A percentile compares a stretch with the other conserved stretches of the same genome.
Evolutionary conservation across 1,284 basidiomycete genomes (phyloP).

Genomic region (Schizopora paradoxa): DNA sequence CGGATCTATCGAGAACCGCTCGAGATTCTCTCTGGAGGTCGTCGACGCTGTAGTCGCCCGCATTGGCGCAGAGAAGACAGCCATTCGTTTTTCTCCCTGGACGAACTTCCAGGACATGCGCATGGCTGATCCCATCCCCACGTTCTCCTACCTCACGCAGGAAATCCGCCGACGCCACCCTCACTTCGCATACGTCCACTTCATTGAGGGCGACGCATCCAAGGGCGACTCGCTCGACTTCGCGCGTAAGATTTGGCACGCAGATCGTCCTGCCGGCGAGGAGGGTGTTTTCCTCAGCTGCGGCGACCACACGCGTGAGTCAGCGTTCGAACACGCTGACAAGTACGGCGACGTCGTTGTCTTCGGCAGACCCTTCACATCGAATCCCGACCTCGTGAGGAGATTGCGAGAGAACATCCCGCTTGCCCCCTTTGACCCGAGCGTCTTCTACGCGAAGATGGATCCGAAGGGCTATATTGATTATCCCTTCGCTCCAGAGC

Average conservation of each 20-base stretch:
- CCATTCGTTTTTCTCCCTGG: constrained; percentile 37
- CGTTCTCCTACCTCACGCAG: constrained; percentile 35
- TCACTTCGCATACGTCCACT: constrained; percentile 52
- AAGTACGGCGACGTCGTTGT: constrained; percentile 36
- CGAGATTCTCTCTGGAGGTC: constrained; percentile 38
- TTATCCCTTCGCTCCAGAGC: constrained; percentile 13
- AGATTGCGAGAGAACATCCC: constrained; percentile 13
- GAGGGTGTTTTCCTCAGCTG: constrained; percentile 31
- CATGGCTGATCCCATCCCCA: constrained; percentile 36
- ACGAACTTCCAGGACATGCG: constrained; percentile 26
- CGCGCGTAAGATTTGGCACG: constrained; percentile 33
- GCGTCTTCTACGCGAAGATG: constrained; percentile 16
- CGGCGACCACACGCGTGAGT: constrained; percentile 31
- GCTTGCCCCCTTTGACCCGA: constrained; percentile 9
- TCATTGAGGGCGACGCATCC: constrained; percentile 34
- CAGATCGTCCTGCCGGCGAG: constrained; percentile 6
- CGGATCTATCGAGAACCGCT: constrained; percentile 41
- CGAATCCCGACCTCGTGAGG: constrained; percentile 26
- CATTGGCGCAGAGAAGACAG: constrained; percentile 22
- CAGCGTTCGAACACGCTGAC: constrained; percentile 26
- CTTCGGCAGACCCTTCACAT: constrained; percentile 45
- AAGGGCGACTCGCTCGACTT: constrained; percentile 25
- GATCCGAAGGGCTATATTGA: constrained; percentile 17
- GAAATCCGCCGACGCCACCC: constrained; percentile 33
- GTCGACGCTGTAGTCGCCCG: constrained; percentile 25